Conservation (phyloP, 805 yeast genomes). For the Scheffersomyces ergatensis region DNA sequence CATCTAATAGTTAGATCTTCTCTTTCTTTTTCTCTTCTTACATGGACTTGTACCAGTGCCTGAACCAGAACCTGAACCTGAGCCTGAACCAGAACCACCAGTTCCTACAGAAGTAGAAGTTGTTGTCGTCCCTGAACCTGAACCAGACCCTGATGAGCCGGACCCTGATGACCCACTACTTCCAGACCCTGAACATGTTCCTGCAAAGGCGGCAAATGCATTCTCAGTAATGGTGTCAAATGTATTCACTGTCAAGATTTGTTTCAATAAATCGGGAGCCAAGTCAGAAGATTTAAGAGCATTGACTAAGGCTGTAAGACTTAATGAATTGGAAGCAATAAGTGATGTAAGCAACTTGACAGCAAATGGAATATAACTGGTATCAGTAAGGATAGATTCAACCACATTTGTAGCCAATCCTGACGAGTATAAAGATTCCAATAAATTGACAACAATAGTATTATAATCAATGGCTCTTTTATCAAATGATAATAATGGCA, state of each 20-base stretch:
- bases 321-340: slow-evolving; percentile 25
- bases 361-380: slow-evolving; percentile 35
- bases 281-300: slow-evolving; percentile 34
- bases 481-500: slow-evolving; percentile 5
- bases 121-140: slow-evolving; percentile 3
- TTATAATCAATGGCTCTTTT: slow-evolving; percentile 19
- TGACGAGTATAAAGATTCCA: slow-evolving; percentile 38
- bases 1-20: slow-evolving; percentile 9
- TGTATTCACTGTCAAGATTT: slow-evolving; percentile 30
- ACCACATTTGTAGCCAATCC: slow-evolving; percentile 43
- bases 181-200: slow-evolving; percentile 20
- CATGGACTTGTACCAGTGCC: slow-evolving; percentile 21
- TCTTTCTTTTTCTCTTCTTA: slow-evolving; percentile 32
- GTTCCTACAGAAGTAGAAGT: slow-evolving; percentile 8
- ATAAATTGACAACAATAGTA: slow-evolving; percentile 30
- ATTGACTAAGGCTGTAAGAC: slow-evolving; percentile 20
- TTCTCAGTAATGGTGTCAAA: slow-evolving; percentile 31
- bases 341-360: slow-evolving; percentile 30
- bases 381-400: slow-evolving; percentile 36
- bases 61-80: slow-evolving; percentile 4
- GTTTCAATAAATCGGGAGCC: slow-evolving; percentile 29
- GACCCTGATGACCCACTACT: slow-evolving; percentile 6
- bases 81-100: slow-evolving; percentile 6
- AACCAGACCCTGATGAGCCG: slow-evolving; percentile 6
- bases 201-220: slow-evolving; percentile 38